Conservation (phyloP, 2,329 filamentous ascomycete genomes). For the Fusarium domesticum region DNA sequence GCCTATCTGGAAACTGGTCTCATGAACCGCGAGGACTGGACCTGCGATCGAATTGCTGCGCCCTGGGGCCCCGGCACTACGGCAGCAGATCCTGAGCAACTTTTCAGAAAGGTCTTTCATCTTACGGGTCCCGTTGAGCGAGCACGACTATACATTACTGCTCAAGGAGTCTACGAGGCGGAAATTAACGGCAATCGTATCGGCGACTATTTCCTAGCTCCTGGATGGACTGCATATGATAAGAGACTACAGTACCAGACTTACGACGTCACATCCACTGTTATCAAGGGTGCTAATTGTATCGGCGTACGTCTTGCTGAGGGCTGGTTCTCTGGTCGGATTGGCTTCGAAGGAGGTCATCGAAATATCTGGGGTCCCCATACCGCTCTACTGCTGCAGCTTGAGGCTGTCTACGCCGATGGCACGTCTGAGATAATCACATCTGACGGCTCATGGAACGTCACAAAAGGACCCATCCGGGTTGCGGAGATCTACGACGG, state of each 20-base stretch:
- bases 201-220: slow-evolving; percentile 41
- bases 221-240: slow-evolving; percentile 50
- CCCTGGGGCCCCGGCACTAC: slow-evolving; percentile 17
- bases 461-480: slow-evolving; percentile 31
- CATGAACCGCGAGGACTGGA: slow-evolving; percentile 31
- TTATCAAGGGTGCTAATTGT: slow-evolving; percentile 31
- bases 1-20: slow-evolving; percentile 32
- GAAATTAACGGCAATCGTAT: slow-evolving; percentile 43
- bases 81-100: slow-evolving; percentile 23
- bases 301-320: slow-evolving; percentile 43
- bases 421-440: background rate
- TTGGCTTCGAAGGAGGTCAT: slow-evolving; percentile 20
- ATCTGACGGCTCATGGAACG: slow-evolving; percentile 40
- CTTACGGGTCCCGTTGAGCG: background rate
- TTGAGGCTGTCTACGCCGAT: slow-evolving; percentile 1
- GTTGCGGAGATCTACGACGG: slow-evolving; percentile 49
- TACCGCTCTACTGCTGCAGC: slow-evolving; percentile 5
- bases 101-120: slow-evolving; percentile 11
- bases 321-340: slow-evolving; percentile 44
- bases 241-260: slow-evolving; percentile 48
- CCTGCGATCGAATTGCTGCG: slow-evolving; percentile 26
- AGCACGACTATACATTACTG: slow-evolving; percentile 45
- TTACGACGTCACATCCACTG: slow-evolving; percentile 44
- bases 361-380: slow-evolving; percentile 12
- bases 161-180: slow-evolving; percentile 44